Evolutionary conservation across 1,284 basidiomycete genomes (phyloP).

Genomic region (Trametes polyzona): DNA sequence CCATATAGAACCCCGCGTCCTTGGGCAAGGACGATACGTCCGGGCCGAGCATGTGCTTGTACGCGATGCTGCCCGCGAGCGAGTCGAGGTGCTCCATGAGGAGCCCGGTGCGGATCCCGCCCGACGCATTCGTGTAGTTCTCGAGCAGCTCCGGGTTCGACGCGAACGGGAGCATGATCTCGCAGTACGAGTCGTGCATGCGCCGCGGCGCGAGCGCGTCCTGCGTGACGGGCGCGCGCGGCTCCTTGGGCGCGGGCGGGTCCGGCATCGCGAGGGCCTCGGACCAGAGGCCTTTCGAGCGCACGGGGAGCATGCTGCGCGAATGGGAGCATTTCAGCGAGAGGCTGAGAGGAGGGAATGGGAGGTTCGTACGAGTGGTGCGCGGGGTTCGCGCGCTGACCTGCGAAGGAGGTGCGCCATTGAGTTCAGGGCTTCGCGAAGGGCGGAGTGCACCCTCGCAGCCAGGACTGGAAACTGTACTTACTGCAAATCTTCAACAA

Average conservation of each 20-base stretch:
- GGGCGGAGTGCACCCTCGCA: neutral
- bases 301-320: slow-evolving; percentile 26
- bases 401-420: slow-evolving; percentile 35
- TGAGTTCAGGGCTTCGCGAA: neutral
- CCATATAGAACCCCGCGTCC: slow-evolving; percentile 77
- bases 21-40: slow-evolving; percentile 52
- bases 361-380: slow-evolving; percentile 48
- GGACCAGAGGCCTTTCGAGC: slow-evolving; percentile 51
- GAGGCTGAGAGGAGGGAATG: neutral
- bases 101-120: slow-evolving; percentile 72
- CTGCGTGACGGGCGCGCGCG: slow-evolving; percentile 25
- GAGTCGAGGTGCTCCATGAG: slow-evolving; percentile 82
- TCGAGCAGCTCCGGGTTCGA: slow-evolving; percentile 62
- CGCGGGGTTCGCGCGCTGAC: slow-evolving; percentile 57
- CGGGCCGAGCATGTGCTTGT: slow-evolving; percentile 79
- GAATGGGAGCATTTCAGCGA: neutral
- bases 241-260: slow-evolving; percentile 17
- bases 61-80: slow-evolving; percentile 80
- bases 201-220: slow-evolving; percentile 46
- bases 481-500: slow-evolving; percentile 60
- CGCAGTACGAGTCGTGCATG: slow-evolving; percentile 75
- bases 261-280: slow-evolving; percentile 47
- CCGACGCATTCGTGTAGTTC: slow-evolving; percentile 69
- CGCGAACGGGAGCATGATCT: slow-evolving; percentile 64
- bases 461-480: slow-evolving; percentile 35